A percentile compares a stretch with the other conserved stretches of the same genome.
These are phyloP conservation scores for Mollisia scopiformis DNA, from an alignment of 2,329 filamentous ascomycete species.

Conservation along the genomic window DNA sequence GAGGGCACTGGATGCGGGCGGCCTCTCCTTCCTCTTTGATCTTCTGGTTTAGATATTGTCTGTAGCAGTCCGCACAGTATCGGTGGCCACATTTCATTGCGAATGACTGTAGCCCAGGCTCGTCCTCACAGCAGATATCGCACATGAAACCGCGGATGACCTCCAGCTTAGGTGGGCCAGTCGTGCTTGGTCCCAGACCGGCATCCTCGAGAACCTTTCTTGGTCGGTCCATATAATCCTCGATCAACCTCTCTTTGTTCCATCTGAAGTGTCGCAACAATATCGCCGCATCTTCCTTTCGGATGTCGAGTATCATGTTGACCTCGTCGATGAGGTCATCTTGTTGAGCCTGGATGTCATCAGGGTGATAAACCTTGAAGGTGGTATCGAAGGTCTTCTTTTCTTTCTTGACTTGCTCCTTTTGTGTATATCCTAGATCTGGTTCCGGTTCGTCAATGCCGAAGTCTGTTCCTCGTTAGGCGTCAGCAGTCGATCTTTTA, in stretches of 20 bases:
- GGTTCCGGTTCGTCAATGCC: slow-evolving; percentile 53
- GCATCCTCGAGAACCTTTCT: slow-evolving; percentile 81
- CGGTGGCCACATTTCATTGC: slow-evolving; percentile 94
- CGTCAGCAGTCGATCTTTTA: slow-evolving; percentile 1
- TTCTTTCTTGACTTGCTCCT: slow-evolving; percentile 72
- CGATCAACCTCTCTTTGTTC: slow-evolving; percentile 95
- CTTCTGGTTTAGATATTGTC: slow-evolving; percentile 89
- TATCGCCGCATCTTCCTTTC: slow-evolving; percentile 88
- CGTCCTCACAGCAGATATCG: slow-evolving; percentile 96
- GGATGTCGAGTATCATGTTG: slow-evolving; percentile 86
- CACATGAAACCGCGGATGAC: slow-evolving; percentile 78
- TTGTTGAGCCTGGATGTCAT: slow-evolving; percentile 84
- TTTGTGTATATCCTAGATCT: slow-evolving; percentile 51
- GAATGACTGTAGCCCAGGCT: slow-evolving; percentile 75
- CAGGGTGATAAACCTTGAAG: slow-evolving; percentile 78
- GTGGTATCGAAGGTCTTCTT: slow-evolving; percentile 81
- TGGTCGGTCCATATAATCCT: slow-evolving; percentile 92
- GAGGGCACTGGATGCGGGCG: slow-evolving; percentile 90
- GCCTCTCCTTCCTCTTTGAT: slow-evolving; percentile 95
- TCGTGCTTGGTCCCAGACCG: slow-evolving; percentile 71
- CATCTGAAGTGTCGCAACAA: slow-evolving; percentile 86
- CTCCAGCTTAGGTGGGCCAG: slow-evolving; percentile 68
- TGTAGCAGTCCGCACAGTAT: slow-evolving; percentile 91
- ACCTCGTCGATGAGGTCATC: slow-evolving; percentile 87
- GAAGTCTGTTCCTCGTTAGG: slow-evolving; percentile 33